Percentiles rank a stretch among this genome's conserved stretches.
phyloP scores from a whole-genome alignment of 768 basidiomycete genomes.

The Suillus placidus region DNA sequence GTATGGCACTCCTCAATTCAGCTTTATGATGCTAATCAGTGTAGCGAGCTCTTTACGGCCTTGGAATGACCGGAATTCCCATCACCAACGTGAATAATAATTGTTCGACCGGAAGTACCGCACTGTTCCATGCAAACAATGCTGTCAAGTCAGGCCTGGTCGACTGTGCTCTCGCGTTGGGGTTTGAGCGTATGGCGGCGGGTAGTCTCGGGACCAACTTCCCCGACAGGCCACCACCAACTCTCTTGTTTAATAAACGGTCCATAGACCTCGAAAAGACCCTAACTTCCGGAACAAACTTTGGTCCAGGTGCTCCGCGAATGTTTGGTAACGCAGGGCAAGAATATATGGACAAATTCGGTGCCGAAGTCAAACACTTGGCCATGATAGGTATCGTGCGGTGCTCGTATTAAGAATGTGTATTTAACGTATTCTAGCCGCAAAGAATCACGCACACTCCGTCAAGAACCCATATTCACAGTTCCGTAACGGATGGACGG shows the following conservation, averaged over 20 bases:
- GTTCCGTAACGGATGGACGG: constrained; percentile 77
- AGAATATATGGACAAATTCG: constrained; percentile 79
- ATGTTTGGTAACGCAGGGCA: constrained; percentile 74
- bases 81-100: constrained; percentile 89
- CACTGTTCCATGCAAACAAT: constrained; percentile 73
- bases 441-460: constrained; percentile 85
- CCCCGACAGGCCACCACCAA: constrained; percentile 54
- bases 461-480: constrained; percentile 86
- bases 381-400: constrained; percentile 67
- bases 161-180: constrained; percentile 79
- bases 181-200: constrained; percentile 84
- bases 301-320: constrained; percentile 70
- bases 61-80: constrained; percentile 83
- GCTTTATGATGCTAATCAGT: constrained; percentile 2
- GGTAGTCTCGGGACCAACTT: constrained; percentile 73
- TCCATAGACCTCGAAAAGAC: constrained; percentile 51
- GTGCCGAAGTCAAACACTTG: constrained; percentile 64
- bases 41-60: constrained; percentile 77
- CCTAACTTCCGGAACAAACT: constrained; percentile 53
- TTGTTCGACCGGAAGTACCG: constrained; percentile 81
- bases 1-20: constrained; percentile 35
- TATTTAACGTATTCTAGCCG: constrained; percentile 38
- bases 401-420: constrained; percentile 13
- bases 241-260: constrained; percentile 45
- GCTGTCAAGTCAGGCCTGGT: constrained; percentile 69